Percentiles rank a stretch among this genome's conserved stretches.
These are phyloP conservation scores for Colletotrichum siamense DNA, from an alignment of 2,329 filamentous ascomycete species.

Conservation along the genomic window DNA sequence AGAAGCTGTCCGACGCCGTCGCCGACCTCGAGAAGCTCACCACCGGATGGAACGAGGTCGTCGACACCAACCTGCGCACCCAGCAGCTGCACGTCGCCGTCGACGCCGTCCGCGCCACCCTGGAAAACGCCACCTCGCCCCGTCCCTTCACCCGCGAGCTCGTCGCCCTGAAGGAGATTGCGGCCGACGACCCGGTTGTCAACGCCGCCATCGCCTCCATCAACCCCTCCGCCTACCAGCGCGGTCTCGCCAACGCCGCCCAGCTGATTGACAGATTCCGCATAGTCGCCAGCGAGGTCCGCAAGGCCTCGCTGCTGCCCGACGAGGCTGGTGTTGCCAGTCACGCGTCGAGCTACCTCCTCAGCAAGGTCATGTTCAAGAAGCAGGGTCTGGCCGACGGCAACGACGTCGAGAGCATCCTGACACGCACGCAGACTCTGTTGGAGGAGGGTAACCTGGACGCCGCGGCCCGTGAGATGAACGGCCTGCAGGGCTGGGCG, in stretches of 20 bases:
- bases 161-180: constrained; percentile 92
- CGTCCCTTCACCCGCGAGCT: constrained; percentile 91
- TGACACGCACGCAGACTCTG: constrained; percentile 86
- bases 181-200: constrained; percentile 82
- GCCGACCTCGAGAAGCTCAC: constrained; percentile 87
- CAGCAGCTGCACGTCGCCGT: constrained; percentile 97
- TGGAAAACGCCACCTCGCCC: constrained; percentile 77
- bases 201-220: constrained; percentile 96
- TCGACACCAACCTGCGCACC: constrained; percentile 89
- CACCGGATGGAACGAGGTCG: constrained; percentile 85
- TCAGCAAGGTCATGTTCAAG: constrained; percentile 96
- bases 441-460: constrained; percentile 95
- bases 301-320: constrained; percentile 91
- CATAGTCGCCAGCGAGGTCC: constrained; percentile 87
- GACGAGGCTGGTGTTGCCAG: constrained; percentile 94
- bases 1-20: constrained; percentile 79
- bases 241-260: constrained; percentile 81
- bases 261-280: constrained; percentile 96
- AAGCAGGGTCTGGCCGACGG: constrained; percentile 86
- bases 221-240: constrained; percentile 92
- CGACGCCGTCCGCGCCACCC: constrained; percentile 85
- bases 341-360: constrained; percentile 86
- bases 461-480: constrained; percentile 92
- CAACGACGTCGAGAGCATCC: constrained; percentile 90
- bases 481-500: constrained; percentile 89